Evolutionary conservation across 1,139 yeast genomes (phyloP).

Genomic region (Suhomyces yuchorum): DNA sequence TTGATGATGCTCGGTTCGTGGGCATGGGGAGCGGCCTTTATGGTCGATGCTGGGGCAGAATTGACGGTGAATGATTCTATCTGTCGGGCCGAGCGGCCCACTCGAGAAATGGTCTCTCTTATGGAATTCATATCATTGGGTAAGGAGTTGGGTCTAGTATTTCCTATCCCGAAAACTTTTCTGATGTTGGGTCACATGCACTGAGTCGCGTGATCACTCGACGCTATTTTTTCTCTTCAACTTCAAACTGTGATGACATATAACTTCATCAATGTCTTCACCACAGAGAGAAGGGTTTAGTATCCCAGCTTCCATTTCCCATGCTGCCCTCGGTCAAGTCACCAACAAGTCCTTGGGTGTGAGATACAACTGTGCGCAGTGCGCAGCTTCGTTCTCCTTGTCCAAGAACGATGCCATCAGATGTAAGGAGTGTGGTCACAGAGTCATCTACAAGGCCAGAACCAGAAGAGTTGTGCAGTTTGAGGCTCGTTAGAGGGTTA

Average conservation of each 20-base stretch:
- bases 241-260: conserved; percentile 8
- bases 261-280: conserved; percentile 43
- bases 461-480: conserved; percentile 88
- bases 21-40: neutral
- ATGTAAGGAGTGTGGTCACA: conserved; percentile 98
- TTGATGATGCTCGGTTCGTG: conserved; percentile 1
- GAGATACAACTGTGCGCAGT: conserved; percentile 93
- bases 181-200: neutral
- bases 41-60: neutral
- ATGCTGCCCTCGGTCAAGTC: conserved; percentile 65
- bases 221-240: conserved; percentile 4
- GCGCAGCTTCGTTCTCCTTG: conserved; percentile 86
- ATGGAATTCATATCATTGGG: conserved; percentile 20
- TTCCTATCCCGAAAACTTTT: too few relatives aligned
- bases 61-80: conserved; percentile 18
- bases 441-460: conserved; percentile 95
- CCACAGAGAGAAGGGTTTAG: conserved; percentile 91
- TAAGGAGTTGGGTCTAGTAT: too few relatives aligned
- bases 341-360: conserved; percentile 81
- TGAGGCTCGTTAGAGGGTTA: conserved; percentile 43
- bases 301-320: conserved; percentile 78
- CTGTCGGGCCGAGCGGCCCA: conserved; percentile 26
- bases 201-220: conserved; percentile 4
- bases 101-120: conserved; percentile 27
- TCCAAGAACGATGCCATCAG: conserved; percentile 96